A percentile compares a stretch with the other conserved stretches of the same genome.
These are phyloP conservation scores for Myxozyma kluyveri DNA, from an alignment of 805 yeast species.

Conservation along the genomic window DNA sequence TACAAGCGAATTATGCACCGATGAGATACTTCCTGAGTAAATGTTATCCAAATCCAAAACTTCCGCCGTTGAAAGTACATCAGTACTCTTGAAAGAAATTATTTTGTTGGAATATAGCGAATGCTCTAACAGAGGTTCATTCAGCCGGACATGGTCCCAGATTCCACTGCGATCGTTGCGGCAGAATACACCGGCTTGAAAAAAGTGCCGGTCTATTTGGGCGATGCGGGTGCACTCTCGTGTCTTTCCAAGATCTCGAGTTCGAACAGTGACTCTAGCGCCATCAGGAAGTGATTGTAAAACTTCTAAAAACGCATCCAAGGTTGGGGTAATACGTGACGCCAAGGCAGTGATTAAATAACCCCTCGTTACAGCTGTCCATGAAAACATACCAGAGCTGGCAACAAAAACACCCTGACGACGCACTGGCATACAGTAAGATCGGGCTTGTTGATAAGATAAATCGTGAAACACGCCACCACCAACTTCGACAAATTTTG, in stretches of 20 bases:
- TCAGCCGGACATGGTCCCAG: constrained; percentile 23
- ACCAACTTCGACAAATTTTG: constrained; percentile 24
- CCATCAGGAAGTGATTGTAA: constrained; percentile 19
- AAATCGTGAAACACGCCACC: constrained; percentile 28
- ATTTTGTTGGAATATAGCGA: neutral
- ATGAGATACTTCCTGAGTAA: neutral
- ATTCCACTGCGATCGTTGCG: constrained; percentile 25
- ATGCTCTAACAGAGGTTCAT: neutral
- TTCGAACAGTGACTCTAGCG: constrained; percentile 15
- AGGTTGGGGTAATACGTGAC: constrained; percentile 23
- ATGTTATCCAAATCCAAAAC: constrained; percentile 16
- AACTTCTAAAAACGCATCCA: constrained; percentile 18
- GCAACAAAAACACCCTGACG: constrained; percentile 30
- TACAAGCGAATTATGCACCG: constrained; percentile 24
- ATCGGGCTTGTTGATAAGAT: constrained; percentile 28
- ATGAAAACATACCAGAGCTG: constrained; percentile 24
- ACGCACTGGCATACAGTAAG: constrained; percentile 24
- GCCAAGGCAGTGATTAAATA: constrained; percentile 19
- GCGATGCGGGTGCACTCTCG: constrained; percentile 20
- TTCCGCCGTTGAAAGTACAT: neutral
- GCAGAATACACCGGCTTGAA: constrained; percentile 19
- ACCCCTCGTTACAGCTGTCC: constrained; percentile 23
- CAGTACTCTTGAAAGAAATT: neutral
- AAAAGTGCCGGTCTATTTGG: constrained; percentile 29
- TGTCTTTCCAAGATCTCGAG: constrained; percentile 22